Evolutionary conservation across 1,284 basidiomycete genomes (phyloP).

Genomic region (Boletellus deceptivus): DNA sequence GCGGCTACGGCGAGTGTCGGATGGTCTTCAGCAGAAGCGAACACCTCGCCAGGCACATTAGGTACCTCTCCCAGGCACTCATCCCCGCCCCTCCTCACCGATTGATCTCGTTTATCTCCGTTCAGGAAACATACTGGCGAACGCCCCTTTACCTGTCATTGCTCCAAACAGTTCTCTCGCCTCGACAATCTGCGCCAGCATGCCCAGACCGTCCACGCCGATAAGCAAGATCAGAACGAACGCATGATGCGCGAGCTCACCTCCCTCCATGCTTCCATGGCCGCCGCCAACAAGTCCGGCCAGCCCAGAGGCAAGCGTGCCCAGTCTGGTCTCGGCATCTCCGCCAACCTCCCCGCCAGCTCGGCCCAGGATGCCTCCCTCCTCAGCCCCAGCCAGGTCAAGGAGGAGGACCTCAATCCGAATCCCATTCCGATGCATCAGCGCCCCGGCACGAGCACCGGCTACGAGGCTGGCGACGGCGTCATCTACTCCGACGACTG

Average conservation of each 20-base stretch:
- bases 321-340: conserved; percentile 17
- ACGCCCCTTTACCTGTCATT: conserved; percentile 93
- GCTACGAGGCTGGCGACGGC: conserved; percentile 60
- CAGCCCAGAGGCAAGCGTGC: conserved; percentile 43
- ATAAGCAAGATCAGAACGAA: conserved; percentile 86
- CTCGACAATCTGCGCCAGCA: conserved; percentile 97
- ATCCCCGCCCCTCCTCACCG: conserved; percentile 12
- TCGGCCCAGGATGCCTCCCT: conserved; percentile 12
- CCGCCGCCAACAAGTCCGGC: conserved; percentile 62
- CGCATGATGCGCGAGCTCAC: conserved; percentile 89
- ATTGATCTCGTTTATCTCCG: conserved; percentile 24
- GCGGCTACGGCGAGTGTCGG: conserved; percentile 90
- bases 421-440: conserved; percentile 40
- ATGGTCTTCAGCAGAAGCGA: conserved; percentile 97
- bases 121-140: conserved; percentile 95
- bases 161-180: conserved; percentile 91
- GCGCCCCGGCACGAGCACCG: conserved; percentile 64
- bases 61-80: conserved; percentile 53
- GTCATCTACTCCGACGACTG: conserved; percentile 39
- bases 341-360: neutral
- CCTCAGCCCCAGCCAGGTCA: conserved; percentile 39
- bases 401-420: conserved; percentile 49
- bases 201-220: conserved; percentile 92
- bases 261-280: conserved; percentile 82
- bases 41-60: conserved; percentile 92